Evolutionary conservation across 371 early-diverging fungal species (phyloP).

Genomic region (Sporodiniella umbellata): DNA sequence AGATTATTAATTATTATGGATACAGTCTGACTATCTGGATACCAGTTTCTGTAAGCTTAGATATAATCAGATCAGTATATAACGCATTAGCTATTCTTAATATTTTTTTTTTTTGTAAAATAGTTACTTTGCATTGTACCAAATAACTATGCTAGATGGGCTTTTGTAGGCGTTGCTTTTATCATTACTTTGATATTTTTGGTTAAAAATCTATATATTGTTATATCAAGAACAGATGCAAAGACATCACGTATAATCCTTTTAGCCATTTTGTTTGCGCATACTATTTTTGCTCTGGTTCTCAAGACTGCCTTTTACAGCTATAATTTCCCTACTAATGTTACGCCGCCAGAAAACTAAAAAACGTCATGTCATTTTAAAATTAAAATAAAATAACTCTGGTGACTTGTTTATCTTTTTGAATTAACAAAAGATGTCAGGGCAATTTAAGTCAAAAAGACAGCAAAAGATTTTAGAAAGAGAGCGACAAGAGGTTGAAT

Average conservation of each 20-base stretch:
- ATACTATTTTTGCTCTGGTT: conserved; percentile 70
- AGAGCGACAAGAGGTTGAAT: conserved; percentile 24
- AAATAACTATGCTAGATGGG: conserved; percentile 61
- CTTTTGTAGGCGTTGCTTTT: conserved; percentile 62
- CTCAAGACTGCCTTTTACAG: conserved; percentile 84
- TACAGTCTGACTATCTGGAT: conserved; percentile 91
- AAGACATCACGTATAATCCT: conserved; percentile 68
- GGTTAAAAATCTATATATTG: conserved; percentile 59
- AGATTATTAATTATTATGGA: conserved; percentile 86
- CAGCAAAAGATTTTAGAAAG: conserved; percentile 41
- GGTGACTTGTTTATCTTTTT: not conserved
- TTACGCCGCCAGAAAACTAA: not conserved
- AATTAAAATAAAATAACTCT: not conserved
- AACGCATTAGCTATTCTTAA: too few relatives aligned
- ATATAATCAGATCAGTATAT: not conserved
- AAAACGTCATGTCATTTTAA: too few relatives aligned
- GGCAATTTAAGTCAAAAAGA: conserved; percentile 33
- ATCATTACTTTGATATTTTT: conserved; percentile 36
- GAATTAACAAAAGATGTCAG: too few relatives aligned
- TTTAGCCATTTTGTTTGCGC: conserved; percentile 60
- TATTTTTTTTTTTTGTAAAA: not conserved
- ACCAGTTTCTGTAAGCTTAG: conserved; percentile 73
- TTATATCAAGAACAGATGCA: conserved; percentile 59
- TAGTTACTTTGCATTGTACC: conserved; percentile 73
- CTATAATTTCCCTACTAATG: conserved; percentile 24